Base-by-base conservation (phyloP, 2,329 filamentous ascomycete genomes). In the Arthrobotrys iridis region DNA sequence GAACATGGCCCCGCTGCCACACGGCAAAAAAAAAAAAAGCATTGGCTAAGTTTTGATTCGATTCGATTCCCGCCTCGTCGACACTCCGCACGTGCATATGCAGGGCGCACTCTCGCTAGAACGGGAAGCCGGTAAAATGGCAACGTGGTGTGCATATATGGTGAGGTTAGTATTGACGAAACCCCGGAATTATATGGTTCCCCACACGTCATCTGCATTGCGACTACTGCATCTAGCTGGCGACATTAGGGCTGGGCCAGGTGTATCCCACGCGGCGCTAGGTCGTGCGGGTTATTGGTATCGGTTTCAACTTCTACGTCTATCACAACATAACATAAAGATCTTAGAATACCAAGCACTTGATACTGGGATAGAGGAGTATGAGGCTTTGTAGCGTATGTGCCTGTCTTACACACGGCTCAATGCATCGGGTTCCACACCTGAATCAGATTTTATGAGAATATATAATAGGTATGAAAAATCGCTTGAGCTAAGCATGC, bases 81-180 rank as follows among this genome's bases (percentile, higher is more conserved):
- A 24, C 37, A 28, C 50, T 55, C 48, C 48, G 15, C 50, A 37
- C 18, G 18, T 37, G 30, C 50, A 55, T 55, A 35, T 55, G 50
- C 50, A 55, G 15, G 50, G 15, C 4, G 50, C 28, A 8, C 37
- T 55, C 28, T 55, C 50, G 50, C 50, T 55, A 55, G 50, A 55
- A 55, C 50, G 50, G 50, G 50, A 55, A 55, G 50, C 37, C 50
- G 28, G 50, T 28, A 55, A 55, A 55, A 55, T 55, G 37, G 50
- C 50, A 55, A 55, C 50, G 50, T 55, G 50, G 50, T 55, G 50
- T 55, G 50, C 50, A 55, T 37, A 55, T 55, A 55, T 37, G 50
- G 30, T 37, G 50, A 55, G 50, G 15, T 28, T 43, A 30, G 24
- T 18, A 55, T 55, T n/a, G 18, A 37, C 37, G 37, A 55, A 37